Evolutionary conservation across 2,329 filamentous ascomycete genomes (phyloP), one percentile per base, ranked within the genome.

Genomic region (Xylaria sp.): DNA sequence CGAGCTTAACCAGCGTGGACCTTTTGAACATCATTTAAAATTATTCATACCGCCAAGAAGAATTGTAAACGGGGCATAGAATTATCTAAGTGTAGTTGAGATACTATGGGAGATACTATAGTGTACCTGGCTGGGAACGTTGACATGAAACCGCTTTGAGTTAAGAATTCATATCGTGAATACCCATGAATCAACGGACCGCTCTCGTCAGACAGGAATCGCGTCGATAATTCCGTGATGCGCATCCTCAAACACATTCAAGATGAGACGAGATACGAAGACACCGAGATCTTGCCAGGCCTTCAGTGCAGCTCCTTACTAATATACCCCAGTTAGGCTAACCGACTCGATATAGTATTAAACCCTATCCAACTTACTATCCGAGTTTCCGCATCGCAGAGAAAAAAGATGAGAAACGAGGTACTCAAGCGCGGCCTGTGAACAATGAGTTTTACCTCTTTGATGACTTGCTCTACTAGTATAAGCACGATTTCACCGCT

Each of bases 201-300:
- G 48, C 41, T 43, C 52, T 36, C 49, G 15, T 51, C 48, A 55
- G 46, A 61, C 51, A 23, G n/a, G 33, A 59, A 43, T 33, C 43
- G 20, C 33, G 51, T 57, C 28, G 33, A 58, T 36, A 56, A 60
- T 66, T 28, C 28, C 66, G 46, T 48, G 70, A 73, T 74, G 62
- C 61, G 56, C 72, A 67, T 61, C 43, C 61, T 71, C 64, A 66
- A 69, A 72, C 68, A 64, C 57, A 60, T 64, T 52, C 62, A 70
- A 66, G 62, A 70, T 69, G 66, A 71, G 70, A 73, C 63, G 55
- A 67, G 66, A 66, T 41, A 49, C 49, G 52, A n/a, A 28, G 51
- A 25, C 46, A 13, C 63, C 49, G 15, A 64, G 62, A 65, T 62
- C 41, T 57, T 57, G 31, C 48, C 18, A 23, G 36, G n/a, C 33